A percentile compares a stretch with the other conserved stretches of the same genome.
These are phyloP conservation scores for Exophiala sp. DNA, from an alignment of 2,329 filamentous ascomycete species.

Conservation along the genomic window DNA sequence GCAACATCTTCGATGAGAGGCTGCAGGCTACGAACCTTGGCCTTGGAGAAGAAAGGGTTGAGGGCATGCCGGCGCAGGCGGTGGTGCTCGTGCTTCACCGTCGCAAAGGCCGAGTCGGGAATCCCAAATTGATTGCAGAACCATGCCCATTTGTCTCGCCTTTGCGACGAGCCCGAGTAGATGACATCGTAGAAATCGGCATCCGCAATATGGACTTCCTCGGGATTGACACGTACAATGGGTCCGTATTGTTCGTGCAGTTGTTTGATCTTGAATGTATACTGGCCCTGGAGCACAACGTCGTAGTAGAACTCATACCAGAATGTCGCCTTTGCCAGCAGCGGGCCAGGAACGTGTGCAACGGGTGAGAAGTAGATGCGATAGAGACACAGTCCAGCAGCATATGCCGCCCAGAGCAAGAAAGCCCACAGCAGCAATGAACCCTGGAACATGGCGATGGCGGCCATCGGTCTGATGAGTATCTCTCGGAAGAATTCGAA, in stretches of 20 bases:
- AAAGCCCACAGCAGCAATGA: neutral
- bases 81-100: conserved; percentile 25
- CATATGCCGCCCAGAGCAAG: neutral
- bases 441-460: neutral
- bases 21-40: conserved; percentile 23
- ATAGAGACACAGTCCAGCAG: conserved; percentile 15
- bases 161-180: conserved; percentile 27
- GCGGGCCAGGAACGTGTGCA: conserved; percentile 8
- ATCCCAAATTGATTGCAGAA: conserved; percentile 14
- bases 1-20: conserved; percentile 29
- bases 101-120: conserved; percentile 16
- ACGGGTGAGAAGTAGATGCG: conserved; percentile 32
- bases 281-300: conserved; percentile 25
- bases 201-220: conserved; percentile 33
- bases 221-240: conserved; percentile 23
- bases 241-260: conserved; percentile 32
- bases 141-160: conserved; percentile 29
- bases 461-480: neutral
- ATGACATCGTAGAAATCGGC: conserved; percentile 33
- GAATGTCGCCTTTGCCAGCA: conserved; percentile 29
- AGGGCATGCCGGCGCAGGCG: conserved; percentile 24
- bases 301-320: conserved; percentile 33
- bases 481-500: neutral
- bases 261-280: conserved; percentile 27
- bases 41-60: conserved; percentile 26